Evolutionary conservation across 306 rosid species (phyloP).

Genomic region (Rosa persica): DNA sequence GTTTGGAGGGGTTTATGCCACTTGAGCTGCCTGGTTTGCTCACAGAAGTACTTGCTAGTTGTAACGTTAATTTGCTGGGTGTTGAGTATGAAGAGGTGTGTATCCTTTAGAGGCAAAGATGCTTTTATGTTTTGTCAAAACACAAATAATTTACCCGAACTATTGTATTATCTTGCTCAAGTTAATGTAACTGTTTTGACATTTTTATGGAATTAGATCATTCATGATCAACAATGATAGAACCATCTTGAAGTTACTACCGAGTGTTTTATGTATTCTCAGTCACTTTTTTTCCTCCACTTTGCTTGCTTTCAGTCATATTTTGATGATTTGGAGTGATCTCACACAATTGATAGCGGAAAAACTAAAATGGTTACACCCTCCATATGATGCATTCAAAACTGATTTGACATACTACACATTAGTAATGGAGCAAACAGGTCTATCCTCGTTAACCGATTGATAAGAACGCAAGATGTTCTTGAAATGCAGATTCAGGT

Average conservation of each 20-base stretch:
- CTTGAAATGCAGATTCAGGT: not conserved
- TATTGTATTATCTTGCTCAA: not conserved
- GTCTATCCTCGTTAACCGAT: not conserved
- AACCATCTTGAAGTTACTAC: not conserved
- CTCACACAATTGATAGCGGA: not conserved
- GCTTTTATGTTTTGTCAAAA: not conserved
- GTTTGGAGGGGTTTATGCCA: not conserved
- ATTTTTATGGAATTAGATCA: not conserved
- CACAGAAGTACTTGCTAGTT: not conserved
- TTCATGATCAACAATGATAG: not conserved
- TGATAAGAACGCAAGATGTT: not conserved
- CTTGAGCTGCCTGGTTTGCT: constrained; percentile 6
- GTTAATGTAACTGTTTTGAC: not conserved
- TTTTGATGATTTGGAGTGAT: not conserved
- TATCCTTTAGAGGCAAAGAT: not conserved
- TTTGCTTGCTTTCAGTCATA: not conserved
- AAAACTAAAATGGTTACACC: not conserved
- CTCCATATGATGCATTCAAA: not conserved
- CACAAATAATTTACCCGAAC: not conserved
- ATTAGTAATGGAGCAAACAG: not conserved
- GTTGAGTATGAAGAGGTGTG: not conserved
- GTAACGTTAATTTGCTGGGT: not conserved
- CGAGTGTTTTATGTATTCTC: not conserved
- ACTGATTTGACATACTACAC: not conserved
- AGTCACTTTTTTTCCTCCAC: not conserved